A percentile compares a stretch with the other conserved stretches of the same genome.
Conservation (phyloP, 768 basidiomycete genomes). For the Thelephora aurantiotincta region DNA sequence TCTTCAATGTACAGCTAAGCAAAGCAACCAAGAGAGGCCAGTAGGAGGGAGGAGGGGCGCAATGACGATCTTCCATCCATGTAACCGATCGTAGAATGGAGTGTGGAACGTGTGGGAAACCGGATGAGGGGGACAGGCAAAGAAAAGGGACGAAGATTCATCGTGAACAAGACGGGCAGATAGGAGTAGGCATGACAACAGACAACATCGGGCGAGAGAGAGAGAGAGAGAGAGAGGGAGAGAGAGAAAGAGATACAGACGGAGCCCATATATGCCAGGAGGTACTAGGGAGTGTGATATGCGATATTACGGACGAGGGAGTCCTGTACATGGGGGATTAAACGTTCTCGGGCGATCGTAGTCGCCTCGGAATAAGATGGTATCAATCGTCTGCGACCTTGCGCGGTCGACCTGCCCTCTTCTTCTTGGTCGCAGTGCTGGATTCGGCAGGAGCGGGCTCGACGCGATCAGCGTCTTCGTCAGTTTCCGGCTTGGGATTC, state of each 20-base stretch:
- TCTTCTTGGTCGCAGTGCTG: conserved; percentile 36
- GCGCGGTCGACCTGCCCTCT: conserved; percentile 53
- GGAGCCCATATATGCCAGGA: neutral
- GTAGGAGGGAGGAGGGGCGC: no score
- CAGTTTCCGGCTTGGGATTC: conserved; percentile 33
- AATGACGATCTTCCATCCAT: no score
- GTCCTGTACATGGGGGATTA: no score
- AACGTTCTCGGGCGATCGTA: neutral
- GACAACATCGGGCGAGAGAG: neutral
- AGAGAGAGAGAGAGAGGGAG: neutral
- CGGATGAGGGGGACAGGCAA: no score
- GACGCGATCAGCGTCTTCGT: conserved; percentile 23
- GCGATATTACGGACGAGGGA: neutral
- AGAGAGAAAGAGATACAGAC: neutral
- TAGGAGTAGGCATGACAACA: no score
- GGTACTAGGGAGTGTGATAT: neutral
- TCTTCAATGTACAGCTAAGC: no score
- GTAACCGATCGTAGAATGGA: no score
- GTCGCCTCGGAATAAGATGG: neutral
- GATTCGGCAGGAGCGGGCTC: conserved; percentile 30
- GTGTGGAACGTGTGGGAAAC: no score
- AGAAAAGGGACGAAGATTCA: no score
- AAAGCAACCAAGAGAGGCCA: no score
- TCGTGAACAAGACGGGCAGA: no score
- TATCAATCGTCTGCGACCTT: conserved; percentile 14